These are phyloP conservation scores for Ailanthus altissimus DNA, from an alignment of 345 rosid genomes.

Conservation along the genomic window DNA sequence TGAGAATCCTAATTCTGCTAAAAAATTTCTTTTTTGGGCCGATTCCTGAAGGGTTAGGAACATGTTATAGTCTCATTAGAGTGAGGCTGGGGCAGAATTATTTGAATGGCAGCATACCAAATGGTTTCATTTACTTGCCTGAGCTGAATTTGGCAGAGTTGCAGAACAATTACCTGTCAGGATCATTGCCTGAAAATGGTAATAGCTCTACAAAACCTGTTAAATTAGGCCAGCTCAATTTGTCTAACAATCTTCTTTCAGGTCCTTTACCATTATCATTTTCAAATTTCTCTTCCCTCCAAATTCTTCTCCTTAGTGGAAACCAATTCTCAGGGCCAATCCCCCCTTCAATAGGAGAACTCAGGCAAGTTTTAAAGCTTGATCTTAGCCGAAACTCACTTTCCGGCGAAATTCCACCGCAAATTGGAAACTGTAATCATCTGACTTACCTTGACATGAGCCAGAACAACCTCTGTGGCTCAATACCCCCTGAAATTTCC, in stretches of 20 bases:
- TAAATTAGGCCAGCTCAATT: constrained; percentile 54
- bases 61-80: constrained; percentile 48
- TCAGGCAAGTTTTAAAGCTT: constrained; percentile 48
- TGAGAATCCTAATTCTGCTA: constrained; percentile 45
- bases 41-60: constrained; percentile 57
- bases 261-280: constrained; percentile 57
- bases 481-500: constrained; percentile 50
- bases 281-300: constrained; percentile 54
- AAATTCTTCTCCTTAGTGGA: constrained; percentile 51
- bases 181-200: constrained; percentile 42
- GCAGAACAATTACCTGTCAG: constrained; percentile 61
- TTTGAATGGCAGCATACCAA: constrained; percentile 61
- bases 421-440: constrained; percentile 53
- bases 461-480: constrained; percentile 66
- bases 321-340: constrained; percentile 56
- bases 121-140: constrained; percentile 66
- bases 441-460: constrained; percentile 65
- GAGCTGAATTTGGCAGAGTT: constrained; percentile 53
- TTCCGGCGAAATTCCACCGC: constrained; percentile 49
- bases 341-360: constrained; percentile 48
- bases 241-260: constrained; percentile 54
- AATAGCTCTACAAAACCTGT: constrained; percentile 31
- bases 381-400: constrained; percentile 56
- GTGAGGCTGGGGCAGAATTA: constrained; percentile 69
- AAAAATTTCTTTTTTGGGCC: constrained; percentile 67